Conservation (phyloP, 2,329 filamentous ascomycete species). For the Arthrobotrys pseudoclavata region DNA sequence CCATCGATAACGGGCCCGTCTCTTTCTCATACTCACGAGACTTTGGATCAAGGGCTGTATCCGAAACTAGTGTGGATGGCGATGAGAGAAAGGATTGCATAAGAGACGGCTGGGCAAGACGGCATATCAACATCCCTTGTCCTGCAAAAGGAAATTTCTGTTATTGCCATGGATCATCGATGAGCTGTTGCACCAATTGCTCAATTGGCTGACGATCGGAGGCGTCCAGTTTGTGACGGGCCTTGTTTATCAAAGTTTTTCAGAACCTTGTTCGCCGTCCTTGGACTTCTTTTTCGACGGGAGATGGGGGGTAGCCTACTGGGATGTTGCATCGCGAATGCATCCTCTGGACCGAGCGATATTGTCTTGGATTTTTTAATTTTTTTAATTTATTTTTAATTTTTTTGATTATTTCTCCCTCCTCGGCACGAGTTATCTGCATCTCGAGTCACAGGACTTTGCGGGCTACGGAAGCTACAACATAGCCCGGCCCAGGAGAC, state of each 20-base stretch:
- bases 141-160: conserved; percentile 59
- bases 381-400: no score
- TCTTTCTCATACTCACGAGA: conserved; percentile 57
- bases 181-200: conserved; percentile 58
- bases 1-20: conserved; percentile 58
- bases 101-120: conserved; percentile 56
- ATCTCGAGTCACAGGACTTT: conserved; percentile 60
- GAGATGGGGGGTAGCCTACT: conserved; percentile 43
- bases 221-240: conserved; percentile 47
- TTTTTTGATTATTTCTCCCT: conserved; percentile 51
- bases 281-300: conserved; percentile 50
- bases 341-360: conserved; percentile 58
- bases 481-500: conserved; percentile 59
- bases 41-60: conserved; percentile 58
- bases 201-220: conserved; percentile 60
- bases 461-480: conserved; percentile 52
- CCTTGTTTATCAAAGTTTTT: conserved; percentile 59
- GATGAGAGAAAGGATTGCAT: conserved; percentile 54
- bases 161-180: conserved; percentile 60
- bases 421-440: conserved; percentile 60
- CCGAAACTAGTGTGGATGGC: conserved; percentile 60
- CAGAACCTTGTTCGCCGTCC: conserved; percentile 60
- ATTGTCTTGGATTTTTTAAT: conserved; percentile 59
- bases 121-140: conserved; percentile 60
- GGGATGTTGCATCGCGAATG: conserved; percentile 58